Base-by-base conservation (phyloP, 2,329 filamentous ascomycete genomes). In the Lecanicillium sp. region DNA sequence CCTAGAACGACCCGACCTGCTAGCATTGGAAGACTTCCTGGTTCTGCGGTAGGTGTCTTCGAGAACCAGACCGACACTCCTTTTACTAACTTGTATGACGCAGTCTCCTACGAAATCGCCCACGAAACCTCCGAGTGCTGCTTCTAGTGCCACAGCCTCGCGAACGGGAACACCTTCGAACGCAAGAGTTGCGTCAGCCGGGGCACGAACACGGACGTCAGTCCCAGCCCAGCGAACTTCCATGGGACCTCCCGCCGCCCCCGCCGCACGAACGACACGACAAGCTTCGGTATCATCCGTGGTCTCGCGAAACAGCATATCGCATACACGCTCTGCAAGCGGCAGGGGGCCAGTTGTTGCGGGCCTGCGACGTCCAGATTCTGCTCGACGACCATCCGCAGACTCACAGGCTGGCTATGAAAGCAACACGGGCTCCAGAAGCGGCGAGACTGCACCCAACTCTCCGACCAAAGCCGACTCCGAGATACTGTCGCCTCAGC, bases 71-170 rank as follows among this genome's bases (percentile, higher is more conserved):
- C 17, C 12, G 15, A 30, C 12, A 15, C 10, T n/a, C n/a, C n/a
- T n/a, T n/a, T 20, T 36, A 26, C 48, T 50, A 15, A 50, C 26
- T 8, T 30, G n/a, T 20, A 33, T 33, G 56, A 9, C 9, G 24
- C 48, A 90, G 82, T 89, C 84, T 50, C 86, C 87, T 2, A 83
- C 79, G 1, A 90, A 87, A 59, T 90, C 86, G 1, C 87, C 87
- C 2, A 87, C 84, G 3, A 93, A 93, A 61, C 84, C 87, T 57
- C 64, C 86, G 38, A 65, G 65, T 51, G 73, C 65, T 30, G 72
- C 81, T 2, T 78, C 82, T 2, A 83, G 77, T 55, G 64, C 74
- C 5, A 69, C 74, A 2, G 78, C 74, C 1, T 84, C 84, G 33
- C 73, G 83, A 56, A 87, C 81, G 11, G 77, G 69, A 32, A 87